Percentiles rank a stretch among this genome's conserved stretches.
Conservation (phyloP, 108 stramenopile species). For the Nitzschia putrida region DNA sequence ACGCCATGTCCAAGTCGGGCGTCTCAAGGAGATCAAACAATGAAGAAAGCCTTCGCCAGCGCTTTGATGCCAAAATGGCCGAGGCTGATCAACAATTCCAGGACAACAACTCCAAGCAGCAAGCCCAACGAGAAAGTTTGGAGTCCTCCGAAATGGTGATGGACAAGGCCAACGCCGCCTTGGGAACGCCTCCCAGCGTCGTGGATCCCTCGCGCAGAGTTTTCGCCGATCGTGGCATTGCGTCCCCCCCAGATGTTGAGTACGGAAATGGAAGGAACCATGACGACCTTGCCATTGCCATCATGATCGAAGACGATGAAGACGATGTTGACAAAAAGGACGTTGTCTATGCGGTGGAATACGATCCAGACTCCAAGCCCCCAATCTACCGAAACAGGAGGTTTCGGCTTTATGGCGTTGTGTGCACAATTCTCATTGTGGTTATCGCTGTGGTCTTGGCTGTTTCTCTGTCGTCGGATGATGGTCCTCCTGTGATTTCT, state of each 20-base stretch:
- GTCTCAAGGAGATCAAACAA: neutral
- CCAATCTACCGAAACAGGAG: constrained; percentile 66
- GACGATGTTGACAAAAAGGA: constrained; percentile 46
- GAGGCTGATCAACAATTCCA: constrained; percentile 2
- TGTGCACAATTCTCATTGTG: constrained; percentile 35
- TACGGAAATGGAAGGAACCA: constrained; percentile 7
- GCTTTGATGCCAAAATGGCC: constrained; percentile 23
- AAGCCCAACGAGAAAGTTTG: too few species aligned
- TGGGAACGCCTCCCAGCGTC: neutral
- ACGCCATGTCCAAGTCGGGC: neutral
- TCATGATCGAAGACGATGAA: constrained; percentile 62
- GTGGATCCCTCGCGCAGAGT: too few species aligned
- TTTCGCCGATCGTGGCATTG: constrained; percentile 27
- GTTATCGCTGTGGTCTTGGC: constrained; percentile 17
- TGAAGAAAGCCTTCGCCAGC: constrained; percentile 11
- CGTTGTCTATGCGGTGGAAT: constrained; percentile 75
- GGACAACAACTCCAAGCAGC: neutral
- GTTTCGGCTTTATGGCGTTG: constrained; percentile 59
- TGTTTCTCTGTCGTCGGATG: neutral
- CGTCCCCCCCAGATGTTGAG: constrained; percentile 24
- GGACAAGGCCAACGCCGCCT: neutral
- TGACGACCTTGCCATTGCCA: constrained; percentile 60
- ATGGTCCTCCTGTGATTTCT: neutral
- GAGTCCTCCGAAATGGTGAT: neutral
- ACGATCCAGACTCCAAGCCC: constrained; percentile 81